Evolutionary conservation across 2,329 filamentous ascomycete genomes (phyloP), one percentile per base, ranked within the genome.

Genomic region (Fusarium sp.): DNA sequence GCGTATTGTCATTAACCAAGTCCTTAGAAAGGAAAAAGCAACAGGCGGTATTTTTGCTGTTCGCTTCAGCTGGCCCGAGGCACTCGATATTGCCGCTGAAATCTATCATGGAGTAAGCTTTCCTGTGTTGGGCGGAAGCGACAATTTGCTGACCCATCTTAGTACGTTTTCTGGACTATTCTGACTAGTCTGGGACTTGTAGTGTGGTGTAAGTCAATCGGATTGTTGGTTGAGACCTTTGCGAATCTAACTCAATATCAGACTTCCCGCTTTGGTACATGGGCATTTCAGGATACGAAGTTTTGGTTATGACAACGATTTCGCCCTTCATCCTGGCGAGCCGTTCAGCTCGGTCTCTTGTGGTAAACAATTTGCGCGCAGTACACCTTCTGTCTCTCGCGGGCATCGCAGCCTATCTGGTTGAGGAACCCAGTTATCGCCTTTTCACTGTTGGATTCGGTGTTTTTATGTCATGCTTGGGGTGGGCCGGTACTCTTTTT

Each of bases 191-290:
- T 99, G 57, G 95, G 94, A 31, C 86, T 99, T 47, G 87, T 93
- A 45, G 92, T 99, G 47, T 99, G 96, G 96, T 99, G 92, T 94
- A 90, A 88, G 92, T 89, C 29, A 54, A 31, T 45, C 31, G 14
- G 22, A 39, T 54, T 25, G 27, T 35, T 39, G 33, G 35, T 54
- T 49, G n/a, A 65, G 8, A 52, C 35, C 15, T 54, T 33, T 18
- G 14, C 38, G 18, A 46, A 33, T 41, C 75, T 79, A 49, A 80
- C 56, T 49, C 58, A 20, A 47, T 29, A 47, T 44, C 54, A 94
- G 92, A 97, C 82, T 99, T 99, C 80, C 96, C 96, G 18, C 89
- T 99, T 15, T 99, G 96, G 96, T 91, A 98, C 81, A 99, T 99
- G 96, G 96, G 96, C 33, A 97, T 99, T 68, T 98, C 95, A 7